phyloP scores from a whole-genome alignment of 257 asterid species.

The Thymus quinquecostatus region DNA sequence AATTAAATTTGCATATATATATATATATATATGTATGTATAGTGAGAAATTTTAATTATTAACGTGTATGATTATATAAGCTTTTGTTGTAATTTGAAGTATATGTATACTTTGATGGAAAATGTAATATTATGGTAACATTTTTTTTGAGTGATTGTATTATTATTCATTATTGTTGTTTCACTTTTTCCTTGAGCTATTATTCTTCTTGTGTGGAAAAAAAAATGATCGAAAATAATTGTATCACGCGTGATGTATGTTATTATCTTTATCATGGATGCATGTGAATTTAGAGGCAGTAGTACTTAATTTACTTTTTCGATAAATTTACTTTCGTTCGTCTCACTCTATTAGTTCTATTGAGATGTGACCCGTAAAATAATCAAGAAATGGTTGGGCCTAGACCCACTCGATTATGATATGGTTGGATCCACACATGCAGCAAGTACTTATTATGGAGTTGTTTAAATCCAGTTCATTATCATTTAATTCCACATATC shows the following conservation, averaged over 20 bases:
- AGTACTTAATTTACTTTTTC: too few relatives aligned
- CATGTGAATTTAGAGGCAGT: too few relatives aligned
- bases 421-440: background rate
- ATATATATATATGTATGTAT: background rate
- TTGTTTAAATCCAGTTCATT: background rate
- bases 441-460: background rate
- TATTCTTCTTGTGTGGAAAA: background rate
- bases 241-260: too few relatives aligned
- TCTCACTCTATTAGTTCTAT: too few relatives aligned
- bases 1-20: too few relatives aligned
- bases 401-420: background rate
- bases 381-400: too few relatives aligned
- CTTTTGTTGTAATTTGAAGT: slow-evolving; percentile 21
- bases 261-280: too few relatives aligned
- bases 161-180: background rate
- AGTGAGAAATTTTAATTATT: background rate
- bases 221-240: too few relatives aligned
- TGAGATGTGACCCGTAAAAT: too few relatives aligned
- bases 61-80: background rate
- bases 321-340: too few relatives aligned
- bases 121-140: background rate
- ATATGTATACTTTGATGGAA: slow-evolving; percentile 14
- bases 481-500: background rate
- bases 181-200: background rate
- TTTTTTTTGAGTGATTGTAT: background rate